These are phyloP conservation scores for Bipolaris bicolor DNA, from an alignment of 2,329 filamentous ascomycete genomes.

Conservation along the genomic window DNA sequence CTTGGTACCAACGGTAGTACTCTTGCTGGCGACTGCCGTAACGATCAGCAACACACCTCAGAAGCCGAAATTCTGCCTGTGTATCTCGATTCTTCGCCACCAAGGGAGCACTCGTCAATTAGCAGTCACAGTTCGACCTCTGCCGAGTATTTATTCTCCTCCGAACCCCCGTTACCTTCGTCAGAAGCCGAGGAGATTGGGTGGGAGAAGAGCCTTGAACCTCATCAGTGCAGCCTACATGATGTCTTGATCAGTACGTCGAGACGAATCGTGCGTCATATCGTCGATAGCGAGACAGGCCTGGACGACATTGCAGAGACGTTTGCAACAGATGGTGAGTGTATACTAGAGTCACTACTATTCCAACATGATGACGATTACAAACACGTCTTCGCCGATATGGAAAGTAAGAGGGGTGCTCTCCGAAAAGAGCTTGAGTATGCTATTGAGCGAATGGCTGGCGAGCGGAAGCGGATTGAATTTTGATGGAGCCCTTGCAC, in stretches of 20 bases:
- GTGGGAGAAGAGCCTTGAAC: slow-evolving; percentile 49
- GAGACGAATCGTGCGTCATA: slow-evolving; percentile 53
- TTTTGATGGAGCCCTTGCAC: not conserved
- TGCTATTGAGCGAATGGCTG: slow-evolving; percentile 14
- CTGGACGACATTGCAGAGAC: slow-evolving; percentile 53
- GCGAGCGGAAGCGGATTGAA: slow-evolving; percentile 15
- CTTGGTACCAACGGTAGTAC: slow-evolving; percentile 17
- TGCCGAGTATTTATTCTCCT: slow-evolving; percentile 23
- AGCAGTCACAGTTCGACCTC: slow-evolving; percentile 41
- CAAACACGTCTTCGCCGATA: slow-evolving; percentile 27
- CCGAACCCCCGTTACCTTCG: slow-evolving; percentile 25
- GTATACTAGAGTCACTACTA: slow-evolving; percentile 53
- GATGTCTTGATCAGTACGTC: slow-evolving; percentile 50
- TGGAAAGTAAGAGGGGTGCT: slow-evolving; percentile 32
- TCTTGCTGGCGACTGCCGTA: slow-evolving; percentile 10
- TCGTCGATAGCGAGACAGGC: slow-evolving; percentile 56
- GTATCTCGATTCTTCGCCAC: slow-evolving; percentile 33
- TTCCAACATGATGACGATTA: slow-evolving; percentile 50
- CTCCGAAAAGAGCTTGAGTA: slow-evolving; percentile 27
- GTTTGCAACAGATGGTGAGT: slow-evolving; percentile 53
- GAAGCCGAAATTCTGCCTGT: slow-evolving; percentile 11
- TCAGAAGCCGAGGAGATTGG: slow-evolving; percentile 41
- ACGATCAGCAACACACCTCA: not conserved
- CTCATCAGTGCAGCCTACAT: slow-evolving; percentile 49
- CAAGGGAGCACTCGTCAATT: slow-evolving; percentile 18